Percentiles rank a stretch among this genome's conserved stretches.
Evolutionary conservation across 2,329 filamentous ascomycete species (phyloP).

Genomic region (Fusarium protoensiforme): DNA sequence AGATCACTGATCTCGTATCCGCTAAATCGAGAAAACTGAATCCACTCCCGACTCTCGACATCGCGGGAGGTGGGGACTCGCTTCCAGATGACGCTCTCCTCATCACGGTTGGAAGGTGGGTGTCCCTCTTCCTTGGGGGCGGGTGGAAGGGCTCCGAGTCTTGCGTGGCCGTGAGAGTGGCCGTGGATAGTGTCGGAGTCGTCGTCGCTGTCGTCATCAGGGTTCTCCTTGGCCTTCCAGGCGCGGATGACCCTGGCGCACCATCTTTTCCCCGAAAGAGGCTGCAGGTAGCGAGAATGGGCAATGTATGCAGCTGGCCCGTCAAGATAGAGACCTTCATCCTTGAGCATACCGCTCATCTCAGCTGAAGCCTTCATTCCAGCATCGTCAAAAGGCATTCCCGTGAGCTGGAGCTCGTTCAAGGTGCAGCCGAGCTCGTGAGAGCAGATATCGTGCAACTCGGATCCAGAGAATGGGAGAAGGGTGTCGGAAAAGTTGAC

Average conservation of each 20-base stretch:
- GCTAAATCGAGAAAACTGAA: constrained; percentile 56
- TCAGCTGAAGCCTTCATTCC: constrained; percentile 60
- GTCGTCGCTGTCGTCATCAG: constrained; percentile 39
- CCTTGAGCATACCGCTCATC: constrained; percentile 62
- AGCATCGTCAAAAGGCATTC: constrained; percentile 61
- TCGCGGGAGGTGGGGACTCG: constrained; percentile 57
- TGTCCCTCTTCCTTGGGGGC: constrained; percentile 56
- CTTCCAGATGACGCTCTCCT: constrained; percentile 63
- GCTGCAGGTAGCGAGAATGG: constrained; percentile 52
- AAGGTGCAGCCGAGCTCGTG: constrained; percentile 65
- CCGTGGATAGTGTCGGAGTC: constrained; percentile 41
- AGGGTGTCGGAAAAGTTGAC: constrained; percentile 64
- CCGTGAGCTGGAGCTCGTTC: constrained; percentile 64
- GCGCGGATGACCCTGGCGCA: constrained; percentile 59
- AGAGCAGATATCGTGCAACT: constrained; percentile 63
- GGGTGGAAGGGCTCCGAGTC: constrained; percentile 50
- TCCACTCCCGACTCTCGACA: constrained; percentile 56
- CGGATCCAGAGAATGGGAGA: constrained; percentile 57
- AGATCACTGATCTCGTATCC: constrained; percentile 51
- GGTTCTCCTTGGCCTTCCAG: constrained; percentile 48
- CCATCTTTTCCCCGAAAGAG: constrained; percentile 53
- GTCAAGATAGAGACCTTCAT: constrained; percentile 63
- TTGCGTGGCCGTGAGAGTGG: constrained; percentile 42
- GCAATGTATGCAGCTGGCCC: constrained; percentile 57
- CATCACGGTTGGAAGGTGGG: constrained; percentile 54